Conservation (phyloP, 192 early-diverging fungal species). For the Coemansia sp. region DNA sequence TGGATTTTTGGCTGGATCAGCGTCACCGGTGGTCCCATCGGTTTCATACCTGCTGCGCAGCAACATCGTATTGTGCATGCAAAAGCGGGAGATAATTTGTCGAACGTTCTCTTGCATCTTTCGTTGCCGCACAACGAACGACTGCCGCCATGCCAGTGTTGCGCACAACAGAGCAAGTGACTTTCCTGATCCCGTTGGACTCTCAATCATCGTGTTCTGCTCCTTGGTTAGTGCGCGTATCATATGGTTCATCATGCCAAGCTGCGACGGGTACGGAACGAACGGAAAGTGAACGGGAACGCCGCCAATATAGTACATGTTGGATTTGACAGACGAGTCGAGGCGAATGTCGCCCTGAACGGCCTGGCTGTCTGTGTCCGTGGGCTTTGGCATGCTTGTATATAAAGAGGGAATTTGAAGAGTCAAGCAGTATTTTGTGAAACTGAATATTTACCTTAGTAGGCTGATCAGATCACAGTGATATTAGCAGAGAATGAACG, state of each 20-base stretch:
- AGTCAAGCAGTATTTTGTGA: too few relatives aligned
- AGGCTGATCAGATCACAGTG: too few relatives aligned
- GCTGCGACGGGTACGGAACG: constrained; percentile 65
- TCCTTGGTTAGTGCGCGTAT: constrained; percentile 53
- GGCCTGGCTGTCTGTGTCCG: too few relatives aligned
- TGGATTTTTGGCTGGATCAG: background rate
- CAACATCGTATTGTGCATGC: constrained; percentile 35
- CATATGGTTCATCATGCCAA: constrained; percentile 67
- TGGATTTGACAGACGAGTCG: background rate
- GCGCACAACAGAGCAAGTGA: constrained; percentile 72
- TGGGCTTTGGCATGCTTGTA: too few relatives aligned
- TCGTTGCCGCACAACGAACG: constrained; percentile 41
- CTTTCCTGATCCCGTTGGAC: constrained; percentile 79
- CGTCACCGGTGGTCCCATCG: constrained; percentile 5
- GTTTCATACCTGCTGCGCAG: constrained; percentile 1
- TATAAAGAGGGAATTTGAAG: too few relatives aligned
- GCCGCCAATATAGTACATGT: constrained; percentile 51
- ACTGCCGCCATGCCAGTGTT: constrained; percentile 63
- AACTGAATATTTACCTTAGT: too few relatives aligned
- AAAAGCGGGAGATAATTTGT: constrained; percentile 44
- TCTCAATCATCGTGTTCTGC: constrained; percentile 70
- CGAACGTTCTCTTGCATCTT: constrained; percentile 32
- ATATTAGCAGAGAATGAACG: too few relatives aligned
- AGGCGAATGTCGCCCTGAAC: constrained; percentile 9
- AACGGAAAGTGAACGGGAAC: constrained; percentile 66